phyloP scores from a whole-genome alignment of 768 basidiomycete genomes.

The Mycena kentingensis region DNA sequence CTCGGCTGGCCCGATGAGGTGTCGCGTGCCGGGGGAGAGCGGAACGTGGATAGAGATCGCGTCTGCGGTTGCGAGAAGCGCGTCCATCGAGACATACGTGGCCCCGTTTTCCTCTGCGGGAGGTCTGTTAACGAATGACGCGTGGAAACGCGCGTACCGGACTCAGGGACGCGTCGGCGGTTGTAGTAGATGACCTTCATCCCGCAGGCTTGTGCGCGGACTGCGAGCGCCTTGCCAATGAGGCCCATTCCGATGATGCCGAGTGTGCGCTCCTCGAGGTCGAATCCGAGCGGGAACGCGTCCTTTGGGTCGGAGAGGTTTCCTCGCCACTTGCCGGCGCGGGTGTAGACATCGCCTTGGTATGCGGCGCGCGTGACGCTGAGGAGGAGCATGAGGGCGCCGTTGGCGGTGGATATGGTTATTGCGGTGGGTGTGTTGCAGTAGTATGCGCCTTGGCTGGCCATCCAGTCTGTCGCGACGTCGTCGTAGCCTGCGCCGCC shows the following conservation, averaged over 20 bases:
- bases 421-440: slow-evolving; percentile 25
- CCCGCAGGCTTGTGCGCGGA: slow-evolving; percentile 23
- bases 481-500: slow-evolving; percentile 21
- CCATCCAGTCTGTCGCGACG: slow-evolving; percentile 21
- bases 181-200: slow-evolving; percentile 28
- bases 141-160: slow-evolving; percentile 4
- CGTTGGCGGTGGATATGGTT: slow-evolving; percentile 25
- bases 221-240: slow-evolving; percentile 24
- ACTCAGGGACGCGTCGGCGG: slow-evolving; percentile 17
- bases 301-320: slow-evolving; percentile 11
- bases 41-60: slow-evolving; percentile 27
- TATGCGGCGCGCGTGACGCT: slow-evolving; percentile 19
- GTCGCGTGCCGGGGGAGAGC: slow-evolving; percentile 23
- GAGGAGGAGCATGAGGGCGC: slow-evolving; percentile 25
- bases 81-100: slow-evolving; percentile 20
- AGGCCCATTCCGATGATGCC: slow-evolving; percentile 27
- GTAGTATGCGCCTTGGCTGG: slow-evolving; percentile 20
- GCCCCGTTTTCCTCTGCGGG: slow-evolving; percentile 22
- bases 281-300: slow-evolving; percentile 12
- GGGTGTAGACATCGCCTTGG: slow-evolving; percentile 21
- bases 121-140: not conserved
- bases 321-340: slow-evolving; percentile 23
- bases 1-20: slow-evolving; percentile 21
- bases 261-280: slow-evolving; percentile 23
- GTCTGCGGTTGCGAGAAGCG: slow-evolving; percentile 21